Evolutionary conservation across 805 yeast species (phyloP).

Genomic region (Myxozyma udenii): DNA sequence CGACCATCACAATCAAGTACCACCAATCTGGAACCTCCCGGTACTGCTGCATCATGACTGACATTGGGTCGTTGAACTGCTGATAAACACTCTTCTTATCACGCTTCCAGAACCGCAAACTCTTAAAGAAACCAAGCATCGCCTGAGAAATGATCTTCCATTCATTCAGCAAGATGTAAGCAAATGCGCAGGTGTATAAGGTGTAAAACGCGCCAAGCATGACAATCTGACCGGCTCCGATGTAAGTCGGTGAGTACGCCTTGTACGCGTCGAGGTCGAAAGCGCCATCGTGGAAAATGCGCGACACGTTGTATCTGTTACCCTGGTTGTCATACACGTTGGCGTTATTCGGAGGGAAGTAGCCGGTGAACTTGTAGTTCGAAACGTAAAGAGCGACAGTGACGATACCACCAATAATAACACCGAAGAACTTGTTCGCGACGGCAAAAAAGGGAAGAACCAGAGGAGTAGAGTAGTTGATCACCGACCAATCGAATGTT

Average conservation of each 20-base stretch:
- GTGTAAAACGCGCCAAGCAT: conserved; percentile 42
- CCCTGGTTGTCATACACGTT: conserved; percentile 46
- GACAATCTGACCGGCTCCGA: conserved; percentile 50
- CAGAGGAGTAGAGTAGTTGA: conserved; percentile 36
- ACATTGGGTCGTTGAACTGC: conserved; percentile 40
- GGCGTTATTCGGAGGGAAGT: conserved; percentile 51
- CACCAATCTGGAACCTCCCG: conserved; percentile 75
- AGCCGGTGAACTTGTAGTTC: conserved; percentile 50
- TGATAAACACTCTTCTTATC: conserved; percentile 49
- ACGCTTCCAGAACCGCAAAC: conserved; percentile 40
- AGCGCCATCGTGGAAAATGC: conserved; percentile 39
- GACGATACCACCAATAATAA: conserved; percentile 38
- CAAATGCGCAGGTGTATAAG: conserved; percentile 51
- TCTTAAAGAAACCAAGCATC: conserved; percentile 52
- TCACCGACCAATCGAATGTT: conserved; percentile 46
- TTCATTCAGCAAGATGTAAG: conserved; percentile 48
- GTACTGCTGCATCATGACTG: conserved; percentile 49
- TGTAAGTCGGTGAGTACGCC: conserved; percentile 20
- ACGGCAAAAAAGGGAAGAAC: conserved; percentile 46
- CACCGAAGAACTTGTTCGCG: conserved; percentile 39
- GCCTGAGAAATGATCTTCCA: conserved; percentile 54
- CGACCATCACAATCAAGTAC: conserved; percentile 51
- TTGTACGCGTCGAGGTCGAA: conserved; percentile 14
- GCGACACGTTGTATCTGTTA: conserved; percentile 44
- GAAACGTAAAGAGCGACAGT: conserved; percentile 43